phyloP scores from a whole-genome alignment of 164 flowering plant species.

The Vitis cinerea region DNA sequence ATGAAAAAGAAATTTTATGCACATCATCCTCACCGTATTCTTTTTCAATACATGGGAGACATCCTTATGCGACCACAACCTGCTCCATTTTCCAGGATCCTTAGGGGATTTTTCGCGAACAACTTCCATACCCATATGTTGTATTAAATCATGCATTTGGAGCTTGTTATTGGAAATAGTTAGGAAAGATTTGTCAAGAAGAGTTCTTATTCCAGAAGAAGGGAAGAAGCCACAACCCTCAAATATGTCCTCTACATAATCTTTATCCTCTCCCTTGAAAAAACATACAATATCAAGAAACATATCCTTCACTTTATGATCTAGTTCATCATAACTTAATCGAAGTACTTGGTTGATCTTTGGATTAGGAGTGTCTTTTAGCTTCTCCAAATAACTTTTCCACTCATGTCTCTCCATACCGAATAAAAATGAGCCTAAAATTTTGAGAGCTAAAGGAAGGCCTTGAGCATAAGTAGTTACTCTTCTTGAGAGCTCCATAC shows the following conservation, averaged over 20 bases:
- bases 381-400: not conserved
- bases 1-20: too few relatives aligned
- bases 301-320: too few relatives aligned
- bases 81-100: conserved; percentile 5
- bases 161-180: not conserved
- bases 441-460: conserved; percentile 4
- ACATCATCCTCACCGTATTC: not conserved
- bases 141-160: conserved; percentile 13
- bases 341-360: not conserved
- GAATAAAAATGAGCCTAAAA: not conserved
- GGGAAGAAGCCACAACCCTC: not conserved
- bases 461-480: not conserved
- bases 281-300: conserved; percentile 7
- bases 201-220: not conserved
- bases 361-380: not conserved
- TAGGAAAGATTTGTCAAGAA: conserved; percentile 12
- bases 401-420: not conserved
- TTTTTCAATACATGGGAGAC: not conserved
- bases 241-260: not conserved
- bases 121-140: conserved; percentile 16
- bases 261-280: not conserved
- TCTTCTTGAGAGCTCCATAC: not conserved
- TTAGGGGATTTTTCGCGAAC: conserved; percentile 7
- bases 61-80: conserved; percentile 4
- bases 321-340: not conserved